phyloP scores from a whole-genome alignment of 2,329 filamentous ascomycete genomes.

The Eurotiales sp. region DNA sequence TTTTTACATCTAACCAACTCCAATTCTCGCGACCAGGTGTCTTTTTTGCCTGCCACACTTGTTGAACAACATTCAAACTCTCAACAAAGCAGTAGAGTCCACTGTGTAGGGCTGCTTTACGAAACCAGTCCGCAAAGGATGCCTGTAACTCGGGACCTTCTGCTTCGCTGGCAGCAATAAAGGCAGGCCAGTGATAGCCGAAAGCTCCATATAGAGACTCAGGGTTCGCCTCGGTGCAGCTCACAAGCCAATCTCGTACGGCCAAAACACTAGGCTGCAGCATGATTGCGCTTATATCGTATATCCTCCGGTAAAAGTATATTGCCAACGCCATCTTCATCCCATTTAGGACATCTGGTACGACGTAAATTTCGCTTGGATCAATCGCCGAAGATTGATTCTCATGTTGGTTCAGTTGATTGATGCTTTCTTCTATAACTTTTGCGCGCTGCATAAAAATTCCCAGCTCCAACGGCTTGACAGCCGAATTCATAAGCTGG shows the following conservation, averaged over 20 bases:
- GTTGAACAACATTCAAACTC: too few species aligned
- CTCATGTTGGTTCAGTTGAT: not conserved
- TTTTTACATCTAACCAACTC: too few species aligned
- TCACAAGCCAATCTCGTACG: not conserved
- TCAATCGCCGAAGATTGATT: not conserved
- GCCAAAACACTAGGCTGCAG: not conserved
- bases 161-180: not conserved
- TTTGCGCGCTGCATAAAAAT: not conserved
- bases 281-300: not conserved
- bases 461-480: not conserved
- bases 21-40: too few species aligned
- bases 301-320: not conserved
- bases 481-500: not conserved
- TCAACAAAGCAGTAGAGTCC: too few species aligned
- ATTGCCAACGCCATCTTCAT: not conserved
- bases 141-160: not conserved
- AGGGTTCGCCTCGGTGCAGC: not conserved
- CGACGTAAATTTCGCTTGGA: not conserved
- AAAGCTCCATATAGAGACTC: not conserved
- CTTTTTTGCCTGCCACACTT: too few species aligned
- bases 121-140: not conserved
- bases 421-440: not conserved
- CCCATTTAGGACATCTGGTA: not conserved
- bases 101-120: not conserved
- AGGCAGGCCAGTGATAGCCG: not conserved